Conservation (phyloP, 1,139 yeast species). For the Magnusiomyces paraingens region DNA sequence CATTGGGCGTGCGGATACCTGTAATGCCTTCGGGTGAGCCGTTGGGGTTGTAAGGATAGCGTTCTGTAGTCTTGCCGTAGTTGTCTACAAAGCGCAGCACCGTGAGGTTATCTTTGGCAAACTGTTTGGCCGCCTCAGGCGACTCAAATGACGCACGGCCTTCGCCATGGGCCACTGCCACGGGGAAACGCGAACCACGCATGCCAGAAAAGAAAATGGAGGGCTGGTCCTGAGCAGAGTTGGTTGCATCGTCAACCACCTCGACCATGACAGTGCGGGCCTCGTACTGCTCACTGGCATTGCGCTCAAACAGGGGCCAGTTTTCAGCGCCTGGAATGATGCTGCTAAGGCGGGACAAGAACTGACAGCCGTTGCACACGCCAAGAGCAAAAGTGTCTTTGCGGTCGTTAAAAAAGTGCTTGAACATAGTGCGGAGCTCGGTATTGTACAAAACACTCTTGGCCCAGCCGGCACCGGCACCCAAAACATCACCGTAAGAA, state of each 20-base stretch:
- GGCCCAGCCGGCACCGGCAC: constrained; percentile 99
- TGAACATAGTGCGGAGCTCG: constrained; percentile 67
- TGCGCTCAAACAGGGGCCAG: constrained; percentile 97
- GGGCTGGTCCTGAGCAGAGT: constrained; percentile 33
- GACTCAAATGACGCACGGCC: constrained; percentile 75
- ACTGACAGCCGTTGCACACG: constrained; percentile 99
- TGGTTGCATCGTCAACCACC: constrained; percentile 45
- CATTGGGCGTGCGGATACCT: constrained; percentile 84
- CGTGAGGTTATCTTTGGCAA: constrained; percentile 46
- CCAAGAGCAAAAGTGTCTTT: constrained; percentile 96
- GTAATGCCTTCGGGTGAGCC: constrained; percentile 94
- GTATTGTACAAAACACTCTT: constrained; percentile 89
- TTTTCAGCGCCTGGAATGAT: constrained; percentile 90
- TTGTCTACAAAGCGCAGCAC: constrained; percentile 83
- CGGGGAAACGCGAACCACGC: constrained; percentile 89
- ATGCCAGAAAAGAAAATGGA: constrained; percentile 80
- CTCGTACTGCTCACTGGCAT: constrained; percentile 90
- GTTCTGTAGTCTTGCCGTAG: constrained; percentile 75
- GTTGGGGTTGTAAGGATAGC: constrained; percentile 92
- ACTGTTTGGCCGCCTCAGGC: constrained; percentile 38
- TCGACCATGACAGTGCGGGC: constrained; percentile 93
- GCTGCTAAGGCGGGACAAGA: constrained; percentile 77
- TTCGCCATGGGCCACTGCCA: constrained; percentile 98
- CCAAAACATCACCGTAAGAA: constrained; percentile 97
- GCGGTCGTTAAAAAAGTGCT: constrained; percentile 76